Base-by-base conservation (phyloP, 169 alveolate genomes). In the Cyclospora cayetanensis region DNA sequence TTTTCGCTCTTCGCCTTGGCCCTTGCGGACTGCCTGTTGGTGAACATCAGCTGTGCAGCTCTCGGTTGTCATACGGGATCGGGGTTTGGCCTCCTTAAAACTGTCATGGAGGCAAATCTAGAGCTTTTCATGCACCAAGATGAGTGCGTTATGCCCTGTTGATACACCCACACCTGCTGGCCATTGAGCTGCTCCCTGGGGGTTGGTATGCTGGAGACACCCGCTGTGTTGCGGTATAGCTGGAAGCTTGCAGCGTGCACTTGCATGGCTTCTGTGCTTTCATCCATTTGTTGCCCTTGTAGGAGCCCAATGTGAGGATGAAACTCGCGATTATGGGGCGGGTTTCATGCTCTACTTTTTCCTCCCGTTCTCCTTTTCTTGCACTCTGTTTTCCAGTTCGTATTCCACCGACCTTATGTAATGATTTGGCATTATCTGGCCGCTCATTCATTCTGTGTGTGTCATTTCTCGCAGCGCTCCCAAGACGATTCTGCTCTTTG, bases 1-100 rank as follows among this genome's bases (percentile, higher is more conserved):
- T 95, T 98, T 15, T 95, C 99, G 4, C 95, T 97, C 46, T 96
- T 97, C 83, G 96, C 97, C 22, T 89, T 97, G 2, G 98, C 99
- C 29, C 83, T 97, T 31, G 96, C 99, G 22, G 99, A 97, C 93
- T 96, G 98, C 72, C 95, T 97, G 66, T 82, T 96, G 35, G 93
- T 97, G 9, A 97, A 97, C 91, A 95, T 96, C 76, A 95, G 97
- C 97, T 95, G 95, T 68, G 96, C 96, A 60, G 87, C 80, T n/a
- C 90, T 97, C 65, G 98, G 98, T 37, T 96, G 96, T 85, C 95
- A 93, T 43, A 97, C 98, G 34, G 97, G 97, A 1, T 97, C 98
- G 4, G 97, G 97, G 94, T 97, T 96, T 90, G 98, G 97, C 0
- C 95, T 97, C 11, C 92, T 97, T 86, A 96, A 96, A 94, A 97